phyloP scores from a whole-genome alignment of 805 yeast species.

The Yarrowia bubula region DNA sequence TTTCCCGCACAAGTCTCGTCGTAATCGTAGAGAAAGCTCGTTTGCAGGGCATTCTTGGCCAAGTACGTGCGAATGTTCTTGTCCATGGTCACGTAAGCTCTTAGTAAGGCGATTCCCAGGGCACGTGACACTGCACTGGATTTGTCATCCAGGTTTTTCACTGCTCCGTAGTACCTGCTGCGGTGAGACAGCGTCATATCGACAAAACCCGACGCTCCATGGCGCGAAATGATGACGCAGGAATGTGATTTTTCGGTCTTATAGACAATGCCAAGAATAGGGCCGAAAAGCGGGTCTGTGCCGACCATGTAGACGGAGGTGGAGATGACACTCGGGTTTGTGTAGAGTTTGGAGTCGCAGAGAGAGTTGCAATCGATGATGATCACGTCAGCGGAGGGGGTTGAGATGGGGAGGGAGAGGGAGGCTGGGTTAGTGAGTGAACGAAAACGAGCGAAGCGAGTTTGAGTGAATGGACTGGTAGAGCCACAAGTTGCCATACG shows the following conservation, averaged over 20 bases:
- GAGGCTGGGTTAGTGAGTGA: neutral
- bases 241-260: slow-evolving; percentile 33
- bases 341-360: slow-evolving; percentile 14
- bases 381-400: slow-evolving; percentile 12
- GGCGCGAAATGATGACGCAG: slow-evolving; percentile 41
- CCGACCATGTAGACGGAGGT: slow-evolving; percentile 42
- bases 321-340: neutral
- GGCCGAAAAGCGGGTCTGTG: slow-evolving; percentile 40
- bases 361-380: slow-evolving; percentile 24
- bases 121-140: slow-evolving; percentile 65
- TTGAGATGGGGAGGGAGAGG: slow-evolving; percentile 4
- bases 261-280: slow-evolving; percentile 40
- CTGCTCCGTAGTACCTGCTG: slow-evolving; percentile 77
- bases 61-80: slow-evolving; percentile 33
- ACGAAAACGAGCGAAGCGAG: neutral
- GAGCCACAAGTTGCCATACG: too few relatives aligned
- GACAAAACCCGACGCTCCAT: slow-evolving; percentile 62
- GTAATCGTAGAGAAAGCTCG: slow-evolving; percentile 43
- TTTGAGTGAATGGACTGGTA: neutral
- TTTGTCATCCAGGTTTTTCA: slow-evolving; percentile 59
- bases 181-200: slow-evolving; percentile 55
- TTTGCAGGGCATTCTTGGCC: slow-evolving; percentile 13
- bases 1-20: slow-evolving; percentile 87
- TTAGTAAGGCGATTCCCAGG: slow-evolving; percentile 69
- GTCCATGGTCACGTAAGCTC: slow-evolving; percentile 61